Conservation (phyloP, 768 basidiomycete genomes). For the Piloderma croceum region DNA sequence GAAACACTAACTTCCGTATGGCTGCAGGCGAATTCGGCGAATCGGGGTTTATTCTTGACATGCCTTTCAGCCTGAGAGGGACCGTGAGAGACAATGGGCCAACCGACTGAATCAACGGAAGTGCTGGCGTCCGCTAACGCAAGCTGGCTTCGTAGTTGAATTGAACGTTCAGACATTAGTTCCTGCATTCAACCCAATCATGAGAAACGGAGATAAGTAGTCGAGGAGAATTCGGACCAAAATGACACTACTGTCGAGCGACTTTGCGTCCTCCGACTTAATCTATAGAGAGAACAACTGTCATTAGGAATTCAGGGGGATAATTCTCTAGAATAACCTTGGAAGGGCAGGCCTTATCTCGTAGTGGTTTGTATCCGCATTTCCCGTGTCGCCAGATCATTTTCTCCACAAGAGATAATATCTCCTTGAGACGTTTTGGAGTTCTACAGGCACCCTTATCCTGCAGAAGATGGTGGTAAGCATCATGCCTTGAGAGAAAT, state of each 20-base stretch:
- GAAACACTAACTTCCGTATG: conserved; percentile 48
- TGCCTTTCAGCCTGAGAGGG: conserved; percentile 43
- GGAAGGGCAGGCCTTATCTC: conserved; percentile 66
- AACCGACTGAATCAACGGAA: conserved; percentile 51
- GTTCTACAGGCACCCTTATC: conserved; percentile 53
- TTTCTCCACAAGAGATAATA: conserved; percentile 50
- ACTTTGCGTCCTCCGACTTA: conserved; percentile 29
- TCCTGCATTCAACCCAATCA: conserved; percentile 41
- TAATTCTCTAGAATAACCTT: conserved; percentile 44
- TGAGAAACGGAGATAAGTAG: not conserved
- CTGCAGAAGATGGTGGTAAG: conserved; percentile 13
- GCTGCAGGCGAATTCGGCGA: conserved; percentile 69
- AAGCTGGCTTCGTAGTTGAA: conserved; percentile 50
- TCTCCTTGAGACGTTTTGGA: conserved; percentile 61
- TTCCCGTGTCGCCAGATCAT: conserved; percentile 63
- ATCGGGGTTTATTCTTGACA: conserved; percentile 60
- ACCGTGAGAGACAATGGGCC: conserved; percentile 40
- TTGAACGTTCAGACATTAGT: conserved; percentile 65
- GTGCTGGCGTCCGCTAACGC: conserved; percentile 30
- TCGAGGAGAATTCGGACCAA: conserved; percentile 39
- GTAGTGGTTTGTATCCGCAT: conserved; percentile 63
- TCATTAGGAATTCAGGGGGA: not conserved
- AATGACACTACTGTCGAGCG: conserved; percentile 58
- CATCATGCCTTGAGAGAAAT: conserved; percentile 1
- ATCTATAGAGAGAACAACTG: conserved; percentile 27